Conservation (phyloP, 345 rosid genomes). For the Toxicodendron radicans region DNA sequence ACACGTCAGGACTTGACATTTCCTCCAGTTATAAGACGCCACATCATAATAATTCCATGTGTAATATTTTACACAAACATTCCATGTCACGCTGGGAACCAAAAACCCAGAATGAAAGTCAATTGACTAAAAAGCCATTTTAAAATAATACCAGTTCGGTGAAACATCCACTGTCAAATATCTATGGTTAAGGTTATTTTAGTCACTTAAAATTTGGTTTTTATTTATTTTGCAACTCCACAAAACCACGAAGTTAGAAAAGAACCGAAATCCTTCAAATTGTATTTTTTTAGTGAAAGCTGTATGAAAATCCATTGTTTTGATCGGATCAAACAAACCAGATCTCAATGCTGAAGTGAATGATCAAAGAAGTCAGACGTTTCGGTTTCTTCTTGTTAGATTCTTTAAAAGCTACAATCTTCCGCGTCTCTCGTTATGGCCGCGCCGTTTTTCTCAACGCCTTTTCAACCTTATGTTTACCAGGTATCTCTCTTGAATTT, state of each 20-base stretch:
- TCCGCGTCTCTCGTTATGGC: slow-evolving; percentile 56
- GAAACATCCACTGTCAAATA: not conserved
- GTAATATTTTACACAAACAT: not conserved
- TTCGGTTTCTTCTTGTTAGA: not conserved
- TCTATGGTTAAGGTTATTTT: not conserved
- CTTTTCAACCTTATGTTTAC: slow-evolving; percentile 96
- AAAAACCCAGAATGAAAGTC: slow-evolving; percentile 3
- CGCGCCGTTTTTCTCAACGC: slow-evolving; percentile 95
- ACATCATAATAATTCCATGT: slow-evolving; percentile 11
- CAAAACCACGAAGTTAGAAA: not conserved
- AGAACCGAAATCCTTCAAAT: not conserved
- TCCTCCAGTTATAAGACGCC: slow-evolving; percentile 20
- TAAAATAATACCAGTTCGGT: too few relatives aligned
- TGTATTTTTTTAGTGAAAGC: not conserved
- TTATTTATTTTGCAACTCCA: not conserved
- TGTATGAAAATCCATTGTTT: not conserved
- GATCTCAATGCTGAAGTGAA: not conserved
- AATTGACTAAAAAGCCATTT: slow-evolving; percentile 8
- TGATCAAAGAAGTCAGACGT: not conserved
- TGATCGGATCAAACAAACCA: slow-evolving; percentile 10
- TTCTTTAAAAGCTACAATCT: slow-evolving; percentile 1
- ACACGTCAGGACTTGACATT: slow-evolving; percentile 20
- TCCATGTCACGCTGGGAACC: not conserved
- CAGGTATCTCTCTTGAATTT: slow-evolving; percentile 53
- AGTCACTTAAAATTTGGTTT: not conserved